These are phyloP conservation scores for Ceratocystis cubensis DNA, from an alignment of 2,329 filamentous ascomycete species.

Conservation along the genomic window DNA sequence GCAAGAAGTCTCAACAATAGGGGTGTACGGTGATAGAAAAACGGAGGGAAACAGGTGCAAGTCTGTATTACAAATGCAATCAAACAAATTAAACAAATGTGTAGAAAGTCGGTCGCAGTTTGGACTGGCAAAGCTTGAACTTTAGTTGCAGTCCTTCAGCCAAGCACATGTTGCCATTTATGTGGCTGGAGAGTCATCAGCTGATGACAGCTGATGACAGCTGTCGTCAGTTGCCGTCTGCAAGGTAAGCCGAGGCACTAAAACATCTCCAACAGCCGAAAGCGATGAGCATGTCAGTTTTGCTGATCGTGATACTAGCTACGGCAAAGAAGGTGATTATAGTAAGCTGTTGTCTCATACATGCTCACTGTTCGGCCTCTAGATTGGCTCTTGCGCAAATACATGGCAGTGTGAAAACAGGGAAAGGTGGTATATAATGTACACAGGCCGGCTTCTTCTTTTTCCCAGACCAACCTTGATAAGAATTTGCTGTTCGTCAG, in stretches of 20 bases:
- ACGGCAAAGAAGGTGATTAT: background rate
- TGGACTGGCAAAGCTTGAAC: background rate
- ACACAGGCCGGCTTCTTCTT: background rate
- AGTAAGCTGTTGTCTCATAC: background rate
- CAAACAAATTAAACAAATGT: background rate
- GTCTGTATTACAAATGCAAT: background rate
- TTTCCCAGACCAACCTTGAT: background rate
- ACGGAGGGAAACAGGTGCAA: background rate
- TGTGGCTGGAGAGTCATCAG: background rate
- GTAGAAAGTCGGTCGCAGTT: background rate
- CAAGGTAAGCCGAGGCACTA: background rate
- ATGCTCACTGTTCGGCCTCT: background rate
- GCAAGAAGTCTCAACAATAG: background rate
- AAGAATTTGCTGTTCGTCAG: background rate
- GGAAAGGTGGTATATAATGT: conserved; percentile 4
- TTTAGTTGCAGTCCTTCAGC: background rate
- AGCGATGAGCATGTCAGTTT: background rate
- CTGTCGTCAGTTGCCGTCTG: background rate
- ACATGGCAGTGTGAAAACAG: background rate
- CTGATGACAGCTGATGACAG: background rate
- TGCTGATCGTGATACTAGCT: background rate
- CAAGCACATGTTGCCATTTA: conserved; percentile 1
- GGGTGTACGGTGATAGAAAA: background rate
- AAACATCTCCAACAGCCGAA: background rate
- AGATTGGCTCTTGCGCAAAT: background rate